phyloP scores from a whole-genome alignment of 345 rosid genomes.

The Populus pruinosa region DNA sequence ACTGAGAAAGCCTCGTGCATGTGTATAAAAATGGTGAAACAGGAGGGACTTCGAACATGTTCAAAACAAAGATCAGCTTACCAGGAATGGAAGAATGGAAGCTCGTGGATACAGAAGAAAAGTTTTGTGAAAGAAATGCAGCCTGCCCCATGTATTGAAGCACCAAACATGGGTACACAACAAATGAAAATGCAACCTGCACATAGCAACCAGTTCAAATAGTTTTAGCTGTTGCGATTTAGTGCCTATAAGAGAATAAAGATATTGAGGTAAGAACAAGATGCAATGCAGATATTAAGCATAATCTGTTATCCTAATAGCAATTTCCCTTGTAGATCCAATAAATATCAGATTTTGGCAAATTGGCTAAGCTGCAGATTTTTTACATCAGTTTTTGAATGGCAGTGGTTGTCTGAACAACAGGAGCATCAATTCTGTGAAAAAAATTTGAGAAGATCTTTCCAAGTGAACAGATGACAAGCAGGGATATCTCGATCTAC shows the following conservation, averaged over 20 bases:
- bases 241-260: background rate
- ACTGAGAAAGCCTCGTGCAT: background rate
- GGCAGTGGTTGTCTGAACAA: no score
- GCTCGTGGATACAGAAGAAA: conserved; percentile 52
- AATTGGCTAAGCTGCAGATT: background rate
- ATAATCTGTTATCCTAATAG: background rate
- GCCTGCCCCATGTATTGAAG: conserved; percentile 99
- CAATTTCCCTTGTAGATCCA: background rate
- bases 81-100: conserved; percentile 92
- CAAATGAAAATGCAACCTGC: conserved; percentile 75
- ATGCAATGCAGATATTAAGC: background rate
- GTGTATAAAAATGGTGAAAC: background rate
- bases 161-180: conserved; percentile 88
- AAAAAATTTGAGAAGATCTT: background rate
- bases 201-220: conserved; percentile 9
- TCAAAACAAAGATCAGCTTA: conserved; percentile 20
- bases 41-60: conserved; percentile 10
- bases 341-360: background rate
- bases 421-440: background rate
- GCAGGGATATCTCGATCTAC: background rate
- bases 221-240: background rate
- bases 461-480: background rate
- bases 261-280: background rate
- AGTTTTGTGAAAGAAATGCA: conserved; percentile 83
- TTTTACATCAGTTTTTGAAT: background rate